Evolutionary conservation across 2,329 filamentous ascomycete species (phyloP), one percentile per base, ranked within the genome.

Genomic region (Tolypocladium album): DNA sequence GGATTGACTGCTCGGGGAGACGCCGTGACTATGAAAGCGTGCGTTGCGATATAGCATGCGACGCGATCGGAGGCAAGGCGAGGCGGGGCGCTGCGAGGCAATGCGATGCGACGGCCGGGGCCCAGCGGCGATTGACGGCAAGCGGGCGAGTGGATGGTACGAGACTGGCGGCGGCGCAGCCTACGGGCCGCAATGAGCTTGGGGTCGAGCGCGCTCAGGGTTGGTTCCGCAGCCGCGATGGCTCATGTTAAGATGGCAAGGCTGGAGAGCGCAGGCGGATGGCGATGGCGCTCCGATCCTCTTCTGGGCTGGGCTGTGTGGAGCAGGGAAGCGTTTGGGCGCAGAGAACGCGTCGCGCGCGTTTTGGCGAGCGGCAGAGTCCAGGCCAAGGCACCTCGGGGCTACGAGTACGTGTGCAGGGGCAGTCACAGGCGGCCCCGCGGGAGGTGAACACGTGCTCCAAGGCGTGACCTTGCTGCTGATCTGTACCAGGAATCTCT

Each of bases 321-420:
- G 50, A 22, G 56, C 17, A 40, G 27, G 31, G n/a, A 40, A 31
- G 22, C 15, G 47, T 36, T 58, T 36, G 56, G 24, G 34, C 42
- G 56, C 17, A 15, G 9, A 42, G 31, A 58, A 58, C 56, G 56
- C 56, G 56, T 58, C 56, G 56, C 56, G 43, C 56, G 56, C 43
- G 38, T 56, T 56, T 31, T 34, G 27, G 47, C 17, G 3, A 20
- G 13, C 15, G 43, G 22, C 43, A n/a, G n/a, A n/a, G n/a, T n/a
- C n/a, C n/a, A n/a, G n/a, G n/a, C n/a, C n/a, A n/a, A n/a, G n/a
- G n/a, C n/a, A n/a, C n/a, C n/a, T n/a, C n/a, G n/a, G n/a, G n/a
- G n/a, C n/a, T n/a, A n/a, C n/a, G n/a, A n/a, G n/a, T n/a, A n/a
- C n/a, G n/a, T n/a, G n/a, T n/a, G n/a, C n/a, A 20, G 45, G 22